Conservation (phyloP, 2,329 filamentous ascomycete species). For the Aureobasidium namibiae region DNA sequence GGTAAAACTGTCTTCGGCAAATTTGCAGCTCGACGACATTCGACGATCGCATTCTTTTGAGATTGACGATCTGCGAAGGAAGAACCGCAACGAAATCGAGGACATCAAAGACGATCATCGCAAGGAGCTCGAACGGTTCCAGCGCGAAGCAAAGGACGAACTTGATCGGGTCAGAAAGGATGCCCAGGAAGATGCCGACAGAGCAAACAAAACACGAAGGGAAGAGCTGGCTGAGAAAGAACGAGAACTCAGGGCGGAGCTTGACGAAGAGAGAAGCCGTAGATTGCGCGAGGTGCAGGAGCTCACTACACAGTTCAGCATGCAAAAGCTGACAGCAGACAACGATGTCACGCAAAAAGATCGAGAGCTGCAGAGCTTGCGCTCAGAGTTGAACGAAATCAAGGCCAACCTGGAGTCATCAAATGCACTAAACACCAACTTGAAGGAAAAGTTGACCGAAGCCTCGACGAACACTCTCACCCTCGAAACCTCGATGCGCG, state of each 20-base stretch:
- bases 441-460: slow-evolving; percentile 46
- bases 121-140: slow-evolving; percentile 48
- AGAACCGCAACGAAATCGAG: slow-evolving; percentile 50
- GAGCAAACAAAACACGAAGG: slow-evolving; percentile 52
- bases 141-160: slow-evolving; percentile 41
- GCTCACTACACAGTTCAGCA: slow-evolving; percentile 45
- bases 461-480: slow-evolving; percentile 47
- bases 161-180: slow-evolving; percentile 34
- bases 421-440: slow-evolving; percentile 48
- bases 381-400: slow-evolving; percentile 42
- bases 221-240: slow-evolving; percentile 60
- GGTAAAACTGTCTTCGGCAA: slow-evolving; percentile 42
- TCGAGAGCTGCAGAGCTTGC: slow-evolving; percentile 42
- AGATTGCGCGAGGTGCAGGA: slow-evolving; percentile 57
- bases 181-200: slow-evolving; percentile 48
- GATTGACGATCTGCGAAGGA: slow-evolving; percentile 44
- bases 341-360: slow-evolving; percentile 46
- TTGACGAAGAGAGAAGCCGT: slow-evolving; percentile 56
- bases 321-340: slow-evolving; percentile 42
- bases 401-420: slow-evolving; percentile 45
- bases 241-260: slow-evolving; percentile 54
- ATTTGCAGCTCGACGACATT: slow-evolving; percentile 43
- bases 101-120: slow-evolving; percentile 46
- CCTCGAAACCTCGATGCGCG: slow-evolving; percentile 67
- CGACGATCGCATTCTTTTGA: slow-evolving; percentile 44